Evolutionary conservation across 2,329 filamentous ascomycete species (phyloP).

Genomic region (Cephalotrichum gorgonifer): DNA sequence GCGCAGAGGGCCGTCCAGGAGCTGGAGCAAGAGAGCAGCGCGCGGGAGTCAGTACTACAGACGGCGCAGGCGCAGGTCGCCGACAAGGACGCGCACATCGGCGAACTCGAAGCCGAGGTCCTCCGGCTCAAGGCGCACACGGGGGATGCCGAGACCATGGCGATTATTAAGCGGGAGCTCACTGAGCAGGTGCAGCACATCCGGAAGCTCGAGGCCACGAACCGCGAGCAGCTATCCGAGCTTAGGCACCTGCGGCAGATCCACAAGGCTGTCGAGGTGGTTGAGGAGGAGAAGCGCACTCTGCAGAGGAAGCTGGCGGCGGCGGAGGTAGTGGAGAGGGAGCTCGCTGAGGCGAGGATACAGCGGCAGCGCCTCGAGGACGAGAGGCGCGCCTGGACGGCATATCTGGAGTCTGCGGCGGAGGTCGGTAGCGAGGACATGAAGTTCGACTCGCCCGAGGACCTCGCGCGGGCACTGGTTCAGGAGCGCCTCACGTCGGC

Average conservation of each 20-base stretch:
- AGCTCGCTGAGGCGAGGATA: constrained; percentile 69
- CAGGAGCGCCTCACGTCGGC: constrained; percentile 73
- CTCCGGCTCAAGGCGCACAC: constrained; percentile 76
- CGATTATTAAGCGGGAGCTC: constrained; percentile 76
- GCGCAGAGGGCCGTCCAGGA: constrained; percentile 42
- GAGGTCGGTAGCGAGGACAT: constrained; percentile 50
- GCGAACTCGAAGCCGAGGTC: constrained; percentile 71
- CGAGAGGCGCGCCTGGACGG: constrained; percentile 77
- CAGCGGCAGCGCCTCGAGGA: constrained; percentile 83
- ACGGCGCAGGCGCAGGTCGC: constrained; percentile 55
- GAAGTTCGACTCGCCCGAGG: constrained; percentile 82
- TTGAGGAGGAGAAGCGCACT: constrained; percentile 87
- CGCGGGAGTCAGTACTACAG: constrained; percentile 45
- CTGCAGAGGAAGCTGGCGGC: constrained; percentile 68
- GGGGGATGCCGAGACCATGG: constrained; percentile 76
- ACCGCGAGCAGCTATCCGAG: constrained; percentile 69
- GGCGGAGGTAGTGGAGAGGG: constrained; percentile 62
- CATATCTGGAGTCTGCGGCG: constrained; percentile 53
- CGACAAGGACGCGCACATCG: constrained; percentile 60
- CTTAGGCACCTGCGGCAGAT: constrained; percentile 71
- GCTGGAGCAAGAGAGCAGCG: constrained; percentile 45
- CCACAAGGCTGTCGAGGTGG: constrained; percentile 80
- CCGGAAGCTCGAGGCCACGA: constrained; percentile 68
- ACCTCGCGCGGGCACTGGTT: constrained; percentile 73
- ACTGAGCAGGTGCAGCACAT: constrained; percentile 91